phyloP scores from a whole-genome alignment of 2,329 filamentous ascomycete genomes.

The Colletotrichum australisinense region DNA sequence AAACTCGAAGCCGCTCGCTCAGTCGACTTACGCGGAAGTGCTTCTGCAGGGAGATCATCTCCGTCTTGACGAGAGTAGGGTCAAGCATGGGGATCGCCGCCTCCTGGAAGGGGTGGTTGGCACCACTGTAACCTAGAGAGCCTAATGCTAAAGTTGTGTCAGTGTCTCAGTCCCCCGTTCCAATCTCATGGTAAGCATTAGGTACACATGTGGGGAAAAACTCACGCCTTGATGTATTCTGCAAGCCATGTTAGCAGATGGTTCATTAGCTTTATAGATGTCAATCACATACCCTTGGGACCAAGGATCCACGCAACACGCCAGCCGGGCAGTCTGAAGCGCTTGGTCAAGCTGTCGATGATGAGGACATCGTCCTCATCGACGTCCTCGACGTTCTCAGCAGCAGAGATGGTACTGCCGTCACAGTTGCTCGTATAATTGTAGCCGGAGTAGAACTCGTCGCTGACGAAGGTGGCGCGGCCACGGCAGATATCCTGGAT shows the following conservation, averaged over 20 bases:
- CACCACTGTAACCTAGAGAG: slow-evolving; percentile 92
- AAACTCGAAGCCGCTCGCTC: neutral
- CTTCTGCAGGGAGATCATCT: slow-evolving; percentile 89
- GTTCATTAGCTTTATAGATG: no score
- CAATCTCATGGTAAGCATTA: neutral
- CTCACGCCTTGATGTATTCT: slow-evolving; percentile 88
- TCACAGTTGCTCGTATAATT: slow-evolving; percentile 96
- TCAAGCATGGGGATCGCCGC: slow-evolving; percentile 95
- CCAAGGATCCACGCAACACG: slow-evolving; percentile 96
- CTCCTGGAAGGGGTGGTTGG: slow-evolving; percentile 95
- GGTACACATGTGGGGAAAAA: slow-evolving; percentile 25
- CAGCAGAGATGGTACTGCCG: slow-evolving; percentile 87
- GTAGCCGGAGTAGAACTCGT: slow-evolving; percentile 97
- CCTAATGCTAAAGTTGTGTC: slow-evolving; percentile 68
- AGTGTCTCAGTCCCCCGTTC: neutral
- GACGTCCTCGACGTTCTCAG: slow-evolving; percentile 90
- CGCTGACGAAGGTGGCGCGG: slow-evolving; percentile 90
- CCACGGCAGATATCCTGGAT: slow-evolving; percentile 95
- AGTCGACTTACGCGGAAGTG: slow-evolving; percentile 76
- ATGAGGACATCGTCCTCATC: slow-evolving; percentile 92
- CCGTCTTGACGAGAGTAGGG: slow-evolving; percentile 79
- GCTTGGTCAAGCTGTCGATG: slow-evolving; percentile 95
- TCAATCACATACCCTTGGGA: slow-evolving; percentile 70
- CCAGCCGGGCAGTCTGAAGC: slow-evolving; percentile 96
- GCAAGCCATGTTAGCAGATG: slow-evolving; percentile 6